Evolutionary conservation across 148 eudicot species (phyloP).

Genomic region (Cornus suecica): DNA sequence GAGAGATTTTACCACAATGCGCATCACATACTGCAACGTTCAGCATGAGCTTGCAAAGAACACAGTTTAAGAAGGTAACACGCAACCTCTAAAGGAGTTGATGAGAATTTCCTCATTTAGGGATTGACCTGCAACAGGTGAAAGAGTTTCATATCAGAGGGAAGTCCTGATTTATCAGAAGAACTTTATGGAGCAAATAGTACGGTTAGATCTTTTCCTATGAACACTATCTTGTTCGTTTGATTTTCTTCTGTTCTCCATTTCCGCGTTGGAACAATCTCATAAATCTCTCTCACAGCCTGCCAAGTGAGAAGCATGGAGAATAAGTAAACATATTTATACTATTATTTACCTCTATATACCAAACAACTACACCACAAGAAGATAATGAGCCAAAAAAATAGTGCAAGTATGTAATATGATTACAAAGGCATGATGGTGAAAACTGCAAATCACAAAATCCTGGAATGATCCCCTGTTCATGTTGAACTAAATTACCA

Average conservation of each 20-base stretch:
- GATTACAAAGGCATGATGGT: not conserved
- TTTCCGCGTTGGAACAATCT: slow-evolving; percentile 77
- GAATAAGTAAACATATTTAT: not conserved
- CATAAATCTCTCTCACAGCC: slow-evolving; percentile 97
- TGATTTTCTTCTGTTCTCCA: slow-evolving; percentile 65
- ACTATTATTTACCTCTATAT: not conserved
- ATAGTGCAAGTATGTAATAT: not conserved
- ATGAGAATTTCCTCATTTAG: slow-evolving; percentile 59
- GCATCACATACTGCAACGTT: not conserved
- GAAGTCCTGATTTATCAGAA: not conserved
- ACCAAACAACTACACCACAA: not conserved
- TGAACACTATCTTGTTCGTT: slow-evolving; percentile 79
- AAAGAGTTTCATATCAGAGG: not conserved
- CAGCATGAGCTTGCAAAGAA: not conserved
- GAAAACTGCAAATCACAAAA: not conserved
- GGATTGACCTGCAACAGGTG: slow-evolving; percentile 55
- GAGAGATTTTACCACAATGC: not conserved
- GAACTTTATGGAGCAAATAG: not conserved
- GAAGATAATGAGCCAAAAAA: not conserved
- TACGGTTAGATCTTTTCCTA: slow-evolving; percentile 43
- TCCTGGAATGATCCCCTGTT: not conserved
- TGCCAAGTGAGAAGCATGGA: slow-evolving; percentile 17
- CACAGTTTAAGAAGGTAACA: slow-evolving; percentile 12
- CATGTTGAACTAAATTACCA: too few relatives aligned
- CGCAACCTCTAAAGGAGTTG: slow-evolving; percentile 56